phyloP scores from a whole-genome alignment of 139 green algal species.

The Eudorina sp. region DNA sequence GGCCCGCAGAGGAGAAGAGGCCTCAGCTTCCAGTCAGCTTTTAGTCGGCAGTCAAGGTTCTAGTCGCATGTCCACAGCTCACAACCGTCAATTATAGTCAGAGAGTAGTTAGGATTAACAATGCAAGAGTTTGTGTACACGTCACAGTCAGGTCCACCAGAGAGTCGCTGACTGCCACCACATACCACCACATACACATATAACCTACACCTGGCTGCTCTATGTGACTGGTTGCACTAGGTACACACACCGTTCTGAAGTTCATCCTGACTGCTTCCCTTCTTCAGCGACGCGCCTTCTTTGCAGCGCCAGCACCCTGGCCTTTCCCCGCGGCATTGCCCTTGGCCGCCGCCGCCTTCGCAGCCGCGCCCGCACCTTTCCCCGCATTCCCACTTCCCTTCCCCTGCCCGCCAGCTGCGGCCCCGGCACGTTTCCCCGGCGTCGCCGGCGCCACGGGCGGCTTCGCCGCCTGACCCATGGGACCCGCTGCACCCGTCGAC shows the following conservation, averaged over 20 bases:
- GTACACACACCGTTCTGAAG: background rate
- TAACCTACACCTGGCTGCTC: background rate
- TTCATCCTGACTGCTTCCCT: background rate
- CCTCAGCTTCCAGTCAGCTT: background rate
- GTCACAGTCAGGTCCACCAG: no score
- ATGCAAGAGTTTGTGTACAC: background rate
- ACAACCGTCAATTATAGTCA: no score
- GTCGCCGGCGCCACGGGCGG: background rate
- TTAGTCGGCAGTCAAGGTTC: no score
- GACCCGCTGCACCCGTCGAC: background rate
- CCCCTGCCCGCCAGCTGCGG: background rate
- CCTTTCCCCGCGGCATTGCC: no score
- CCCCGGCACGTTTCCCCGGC: background rate
- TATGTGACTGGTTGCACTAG: background rate
- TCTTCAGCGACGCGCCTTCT: no score
- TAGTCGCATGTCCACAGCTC: background rate
- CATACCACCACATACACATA: background rate
- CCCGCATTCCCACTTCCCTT: background rate
- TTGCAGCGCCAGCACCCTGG: no score
- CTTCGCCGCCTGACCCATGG: slow-evolving; percentile 31
- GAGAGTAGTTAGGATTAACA: background rate
- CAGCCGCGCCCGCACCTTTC: background rate
- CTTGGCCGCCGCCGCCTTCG: background rate
- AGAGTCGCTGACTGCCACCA: background rate
- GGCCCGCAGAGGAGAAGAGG: background rate